Evolutionary conservation across 331 rosid species (phyloP), one percentile per base, ranked within the genome.

Genomic region (Malus hybrid): DNA sequence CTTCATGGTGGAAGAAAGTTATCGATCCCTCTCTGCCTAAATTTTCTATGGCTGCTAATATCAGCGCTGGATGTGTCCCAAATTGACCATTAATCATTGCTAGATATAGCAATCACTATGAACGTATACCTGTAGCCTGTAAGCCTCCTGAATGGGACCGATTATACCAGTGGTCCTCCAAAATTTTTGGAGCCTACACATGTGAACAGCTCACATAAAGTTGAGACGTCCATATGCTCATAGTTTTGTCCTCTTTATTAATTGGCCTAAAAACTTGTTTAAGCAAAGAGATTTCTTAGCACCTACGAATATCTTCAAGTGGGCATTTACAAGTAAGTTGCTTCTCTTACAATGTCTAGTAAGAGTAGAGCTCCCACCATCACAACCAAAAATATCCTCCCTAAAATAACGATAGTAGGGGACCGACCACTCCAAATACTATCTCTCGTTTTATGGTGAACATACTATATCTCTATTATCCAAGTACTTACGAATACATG

Each of bases 181-280:
- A 68, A 76, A 72, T 61, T 67, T 80, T 80, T 54, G 80, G 73
- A 80, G 69, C 79, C 83, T 71, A 27, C 87, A 75, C 64, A 79
- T 76, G 85, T 27, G 73, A 75, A 82, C 86, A 85, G 85, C 85
- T 81, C 83, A 68, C 54, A n/a, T 74, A 81, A 81, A 52, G 76
- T 57, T 76, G 79, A 80, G 64, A 76, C 44, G 74, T 67, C 85
- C 65, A 76, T 65, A 27, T 59, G 20, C 74, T 75, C 13, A 18
- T 65, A 70, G 65, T 42, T 76, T 82, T 62, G 79, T 54, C 39
- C 39, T 60, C 39, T 28, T 63, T 79, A 78, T 64, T 78, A 29
- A 54, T 81, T 67, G 72, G 32, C 81, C 55, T 42, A 57, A 71
- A 71, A 76, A 61, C 61, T 67, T 73, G 74, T 32, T 36, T 27